Evolutionary conservation across 768 basidiomycete genomes (phyloP), one percentile per base, ranked within the genome.

Genomic region (Podaxis sp.): DNA sequence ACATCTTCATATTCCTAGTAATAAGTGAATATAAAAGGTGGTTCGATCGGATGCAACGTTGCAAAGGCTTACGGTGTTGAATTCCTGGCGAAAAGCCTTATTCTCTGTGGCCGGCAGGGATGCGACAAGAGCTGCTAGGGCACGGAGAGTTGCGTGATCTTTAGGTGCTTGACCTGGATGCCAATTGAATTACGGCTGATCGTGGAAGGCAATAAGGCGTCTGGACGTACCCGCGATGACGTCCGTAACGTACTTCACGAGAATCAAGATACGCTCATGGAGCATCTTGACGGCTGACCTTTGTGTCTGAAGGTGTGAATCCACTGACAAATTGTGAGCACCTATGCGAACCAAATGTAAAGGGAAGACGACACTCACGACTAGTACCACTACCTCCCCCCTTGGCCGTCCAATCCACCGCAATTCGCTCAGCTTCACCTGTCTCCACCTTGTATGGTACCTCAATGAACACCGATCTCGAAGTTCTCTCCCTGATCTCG

Each of bases 401-500:
- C 72, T 88, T 86, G 25, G 93, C 91, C 2, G 93, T 93, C 84
- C 94, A 96, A 72, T 98, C 96, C 0, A 99, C 97, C 5, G 97
- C 97, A 65, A 99, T 98, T 41, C 97, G 88, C 73, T 99, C 97
- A 15, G 97, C 97, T 76, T 99, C 97, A 37, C 96, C 97, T 0
- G 96, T 98, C 75, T 98, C 96, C 17, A 99, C 90, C 55, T 85
- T 89, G 76, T 89, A 98, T 3, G 89, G 78, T 1, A 89, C 92
- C 69, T 94, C 90, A 50, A 96, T 86, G 68, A 92, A 96, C 11
- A 90, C 88, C 1, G 87, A 85, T 57, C 89, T 86, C 56, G 89
- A 86, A 70, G 80, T 87, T 52, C 90, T 83, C 65, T 92, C 91
- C 60, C 86, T 82, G 47, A 96, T 88, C 72, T 95, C 94, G 46